Evolutionary conservation across 257 asterid genomes (phyloP).

Genomic region (Gentiana dahurica): DNA sequence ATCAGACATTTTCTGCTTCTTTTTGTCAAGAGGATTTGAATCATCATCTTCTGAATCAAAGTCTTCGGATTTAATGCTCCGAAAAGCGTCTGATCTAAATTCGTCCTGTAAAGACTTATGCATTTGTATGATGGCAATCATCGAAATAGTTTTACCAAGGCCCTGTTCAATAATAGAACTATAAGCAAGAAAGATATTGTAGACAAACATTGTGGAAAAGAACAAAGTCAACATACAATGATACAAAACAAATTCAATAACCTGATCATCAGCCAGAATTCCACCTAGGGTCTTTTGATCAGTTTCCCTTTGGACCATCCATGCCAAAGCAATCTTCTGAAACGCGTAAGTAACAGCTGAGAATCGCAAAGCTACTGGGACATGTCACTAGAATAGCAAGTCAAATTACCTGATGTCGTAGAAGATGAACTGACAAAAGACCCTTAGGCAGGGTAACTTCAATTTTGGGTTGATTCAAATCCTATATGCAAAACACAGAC

Average conservation of each 20-base stretch:
- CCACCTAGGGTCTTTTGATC: constrained; percentile 74
- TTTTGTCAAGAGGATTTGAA: constrained; percentile 26
- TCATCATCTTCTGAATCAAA: constrained; percentile 83
- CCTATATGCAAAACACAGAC: constrained; percentile 38
- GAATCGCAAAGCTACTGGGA: constrained; percentile 15
- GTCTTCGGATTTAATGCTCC: constrained; percentile 43
- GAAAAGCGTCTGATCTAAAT: constrained; percentile 30
- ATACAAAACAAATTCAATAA: constrained; percentile 13
- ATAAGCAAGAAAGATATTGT: constrained; percentile 4
- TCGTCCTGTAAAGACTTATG: constrained; percentile 45
- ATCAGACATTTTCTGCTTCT: constrained; percentile 29
- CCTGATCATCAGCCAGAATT: constrained; percentile 99
- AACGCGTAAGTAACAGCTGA: constrained; percentile 19
- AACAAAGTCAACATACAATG: neutral
- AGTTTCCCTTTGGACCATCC: constrained; percentile 91
- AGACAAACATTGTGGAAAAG: constrained; percentile 6
- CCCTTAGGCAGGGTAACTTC: constrained; percentile 62
- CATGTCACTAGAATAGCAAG: constrained; percentile 22
- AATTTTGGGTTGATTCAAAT: constrained; percentile 50
- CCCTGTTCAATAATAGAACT: constrained; percentile 44
- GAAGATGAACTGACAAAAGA: constrained; percentile 77
- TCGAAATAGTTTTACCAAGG: constrained; percentile 92
- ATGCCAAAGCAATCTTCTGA: constrained; percentile 87
- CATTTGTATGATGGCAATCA: constrained; percentile 82
- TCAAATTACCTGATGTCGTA: constrained; percentile 83